Percentiles rank a stretch among this genome's conserved stretches.
Conservation (phyloP, 169 alveolate species). For the Babesia divergens region DNA sequence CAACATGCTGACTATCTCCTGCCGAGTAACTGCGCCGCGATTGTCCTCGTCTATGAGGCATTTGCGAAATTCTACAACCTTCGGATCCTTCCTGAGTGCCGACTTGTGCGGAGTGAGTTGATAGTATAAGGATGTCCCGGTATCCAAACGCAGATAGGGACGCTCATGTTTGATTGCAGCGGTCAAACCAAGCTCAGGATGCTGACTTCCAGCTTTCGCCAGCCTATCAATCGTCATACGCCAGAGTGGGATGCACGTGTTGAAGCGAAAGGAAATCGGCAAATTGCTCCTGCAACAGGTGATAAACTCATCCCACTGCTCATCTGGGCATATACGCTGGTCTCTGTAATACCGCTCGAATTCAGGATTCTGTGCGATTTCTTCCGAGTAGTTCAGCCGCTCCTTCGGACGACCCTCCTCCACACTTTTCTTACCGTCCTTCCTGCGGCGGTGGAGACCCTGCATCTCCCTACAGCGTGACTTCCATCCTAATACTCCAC, state of each 20-base stretch:
- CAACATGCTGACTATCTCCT: conserved; percentile 95
- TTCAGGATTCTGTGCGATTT: conserved; percentile 6
- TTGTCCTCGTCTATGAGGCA: conserved; percentile 82
- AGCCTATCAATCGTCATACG: conserved; percentile 22
- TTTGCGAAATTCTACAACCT: conserved; percentile 52
- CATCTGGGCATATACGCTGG: conserved; percentile 67
- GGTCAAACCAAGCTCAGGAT: conserved; percentile 3
- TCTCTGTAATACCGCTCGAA: conserved; percentile 66
- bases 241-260: conserved; percentile 41
- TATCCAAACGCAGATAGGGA: background rate
- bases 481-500: conserved; percentile 53
- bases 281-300: conserved; percentile 49
- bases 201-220: background rate
- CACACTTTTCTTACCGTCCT: conserved; percentile 19
- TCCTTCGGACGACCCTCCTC: conserved; percentile 32
- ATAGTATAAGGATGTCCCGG: conserved; percentile 6
- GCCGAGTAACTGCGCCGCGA: conserved; percentile 90
- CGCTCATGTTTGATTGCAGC: background rate
- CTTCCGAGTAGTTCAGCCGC: conserved; percentile 45
- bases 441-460: conserved; percentile 46
- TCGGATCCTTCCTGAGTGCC: conserved; percentile 66
- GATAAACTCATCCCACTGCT: conserved; percentile 65
- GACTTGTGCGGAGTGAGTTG: conserved; percentile 50
- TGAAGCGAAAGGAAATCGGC: conserved; percentile 72
- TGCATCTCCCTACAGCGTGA: conserved; percentile 58